Evolutionary conservation across 495 filamentous ascomycete genomes (phyloP), one percentile per base, ranked within the genome.

Genomic region (Talaromyces trachyspermus): DNA sequence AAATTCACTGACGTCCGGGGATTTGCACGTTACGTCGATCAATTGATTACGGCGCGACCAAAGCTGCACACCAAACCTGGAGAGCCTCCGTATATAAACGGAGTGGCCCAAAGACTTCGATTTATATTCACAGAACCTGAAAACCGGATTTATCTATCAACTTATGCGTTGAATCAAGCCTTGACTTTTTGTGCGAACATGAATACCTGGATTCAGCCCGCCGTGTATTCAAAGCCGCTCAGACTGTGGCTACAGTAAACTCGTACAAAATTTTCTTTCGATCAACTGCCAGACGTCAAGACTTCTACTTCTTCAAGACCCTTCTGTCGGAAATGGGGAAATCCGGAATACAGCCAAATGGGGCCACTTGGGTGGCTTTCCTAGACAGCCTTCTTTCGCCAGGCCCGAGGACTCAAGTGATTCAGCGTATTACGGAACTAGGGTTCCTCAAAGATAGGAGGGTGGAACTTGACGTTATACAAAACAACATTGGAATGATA

Each of bases 211-310:
- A 30, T 3, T 32, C 44, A 45, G 67, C 63, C 15, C 59, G 59
- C 18, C 9, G 25, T 1, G 50, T 77, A 3, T 63, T 69, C 29
- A 35, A 40, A 14, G 42, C 26, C 18, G 57, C 60, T 41, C 60
- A 68, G 38, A 54, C 64, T 46, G 53, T 75, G 18, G 56, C 61
- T 18, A 68, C 68, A 4, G 51, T 59, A 8, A 63, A 69, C 10
- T 70, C 69, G 8, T 74, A 61, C 46, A 75, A 76, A 26, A 63
- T 75, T 19, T 48, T 76, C 15, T 50, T 77, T 25, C 53, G 57
- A 32, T 53, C 51, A 12, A 52, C 62, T 26, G 70, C 71, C 26
- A 48, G 44, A 26, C 58, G 53, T 25, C 66, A 66, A 43, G 59
- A 75, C 52, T 39, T 65, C 17, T 43, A 24, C 3, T 50, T 46